Percentiles rank a stretch among this genome's conserved stretches.
Conservation (phyloP, 2,329 filamentous ascomycete species). For the Juglanconis sp. region DNA sequence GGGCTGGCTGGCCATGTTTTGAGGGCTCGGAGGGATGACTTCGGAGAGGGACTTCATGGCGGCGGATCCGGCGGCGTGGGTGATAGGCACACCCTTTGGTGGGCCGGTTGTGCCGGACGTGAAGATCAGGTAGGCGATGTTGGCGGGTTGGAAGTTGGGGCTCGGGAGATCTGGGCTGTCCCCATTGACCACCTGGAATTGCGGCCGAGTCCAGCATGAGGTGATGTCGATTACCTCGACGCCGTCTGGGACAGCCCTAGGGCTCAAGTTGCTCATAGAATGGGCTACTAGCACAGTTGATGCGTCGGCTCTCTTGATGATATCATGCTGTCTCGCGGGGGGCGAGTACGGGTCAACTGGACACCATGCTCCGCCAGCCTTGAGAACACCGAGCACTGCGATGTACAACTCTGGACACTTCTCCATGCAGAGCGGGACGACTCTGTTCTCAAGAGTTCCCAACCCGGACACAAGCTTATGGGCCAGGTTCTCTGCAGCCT, state of each 20-base stretch:
- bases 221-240: slow-evolving; percentile 28
- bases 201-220: too few relatives aligned
- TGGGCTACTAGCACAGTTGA: slow-evolving; percentile 33
- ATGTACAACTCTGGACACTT: slow-evolving; percentile 35
- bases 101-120: slow-evolving; percentile 33
- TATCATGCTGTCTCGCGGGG: slow-evolving; percentile 27
- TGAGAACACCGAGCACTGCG: slow-evolving; percentile 38
- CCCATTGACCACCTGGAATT: too few relatives aligned
- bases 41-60: slow-evolving; percentile 35
- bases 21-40: slow-evolving; percentile 21
- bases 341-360: slow-evolving; percentile 38
- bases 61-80: slow-evolving; percentile 31
- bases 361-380: slow-evolving; percentile 39
- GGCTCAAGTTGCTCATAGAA: slow-evolving; percentile 28
- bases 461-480: slow-evolving; percentile 19
- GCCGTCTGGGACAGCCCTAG: background rate
- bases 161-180: slow-evolving; percentile 20
- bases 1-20: background rate
- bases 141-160: too few relatives aligned
- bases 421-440: slow-evolving; percentile 37
- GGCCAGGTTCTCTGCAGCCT: slow-evolving; percentile 31
- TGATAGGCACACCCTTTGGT: slow-evolving; percentile 32
- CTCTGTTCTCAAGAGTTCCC: slow-evolving; percentile 16
- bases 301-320: too few relatives aligned
- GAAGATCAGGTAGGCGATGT: slow-evolving; percentile 29